phyloP scores from a whole-genome alignment of 371 early-diverging fungal genomes.

The Coemansia sp. region DNA sequence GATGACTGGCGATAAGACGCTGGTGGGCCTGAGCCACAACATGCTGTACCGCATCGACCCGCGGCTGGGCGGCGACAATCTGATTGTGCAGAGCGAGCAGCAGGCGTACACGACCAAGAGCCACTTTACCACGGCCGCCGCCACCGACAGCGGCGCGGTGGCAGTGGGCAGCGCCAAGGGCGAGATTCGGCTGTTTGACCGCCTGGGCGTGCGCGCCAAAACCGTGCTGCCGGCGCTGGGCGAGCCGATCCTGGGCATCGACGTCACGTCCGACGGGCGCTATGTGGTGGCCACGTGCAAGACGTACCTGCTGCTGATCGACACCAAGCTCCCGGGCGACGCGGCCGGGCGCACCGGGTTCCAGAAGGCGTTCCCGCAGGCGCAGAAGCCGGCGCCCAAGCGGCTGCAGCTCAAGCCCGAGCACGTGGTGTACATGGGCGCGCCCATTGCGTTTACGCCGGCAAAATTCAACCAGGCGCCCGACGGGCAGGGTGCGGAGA shows the following conservation, averaged over 20 bases:
- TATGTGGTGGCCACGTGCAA: conserved; percentile 89
- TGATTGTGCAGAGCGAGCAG: conserved; percentile 63
- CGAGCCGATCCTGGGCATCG: conserved; percentile 84
- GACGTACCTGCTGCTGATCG: conserved; percentile 79
- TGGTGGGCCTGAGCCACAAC: conserved; percentile 81
- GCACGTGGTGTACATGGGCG: conserved; percentile 82
- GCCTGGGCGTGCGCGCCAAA: conserved; percentile 82
- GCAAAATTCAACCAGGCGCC: conserved; percentile 89
- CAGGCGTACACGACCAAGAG: conserved; percentile 69
- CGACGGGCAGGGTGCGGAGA: conserved; percentile 59
- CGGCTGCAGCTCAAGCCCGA: conserved; percentile 87
- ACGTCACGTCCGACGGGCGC: conserved; percentile 85
- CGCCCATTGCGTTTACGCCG: conserved; percentile 77
- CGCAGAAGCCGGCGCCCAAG: conserved; percentile 68
- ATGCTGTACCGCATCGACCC: conserved; percentile 90
- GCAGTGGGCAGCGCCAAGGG: conserved; percentile 88
- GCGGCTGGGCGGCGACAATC: conserved; percentile 63
- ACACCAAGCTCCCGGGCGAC: conserved; percentile 56
- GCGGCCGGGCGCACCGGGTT: conserved; percentile 64
- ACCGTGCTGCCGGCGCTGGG: conserved; percentile 88
- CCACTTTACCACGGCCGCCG: conserved; percentile 72
- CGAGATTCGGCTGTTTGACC: conserved; percentile 81
- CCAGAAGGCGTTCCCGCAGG: conserved; percentile 62
- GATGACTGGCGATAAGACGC: conserved; percentile 65
- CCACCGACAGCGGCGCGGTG: conserved; percentile 78